Evolutionary conservation across 73 alveolate species (phyloP), one percentile per base, ranked within the genome.

Genomic region (Paramecium sexaurelia): DNA sequence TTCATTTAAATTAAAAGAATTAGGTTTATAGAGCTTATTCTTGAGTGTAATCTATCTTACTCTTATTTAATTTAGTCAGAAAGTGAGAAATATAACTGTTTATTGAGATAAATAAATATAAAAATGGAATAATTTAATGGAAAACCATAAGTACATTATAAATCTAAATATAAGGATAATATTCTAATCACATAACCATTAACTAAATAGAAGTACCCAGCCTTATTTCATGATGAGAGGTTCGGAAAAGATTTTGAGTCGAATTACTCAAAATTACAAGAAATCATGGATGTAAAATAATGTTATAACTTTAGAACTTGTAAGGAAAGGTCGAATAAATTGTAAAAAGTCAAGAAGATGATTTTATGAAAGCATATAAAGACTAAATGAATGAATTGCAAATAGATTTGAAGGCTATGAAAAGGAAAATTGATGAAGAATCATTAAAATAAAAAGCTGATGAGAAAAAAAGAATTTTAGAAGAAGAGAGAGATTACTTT

Each of bases 381-480:
- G 92, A 91, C 6, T 35, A 71, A 37, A 91, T 92, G 95, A 61
- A 89, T 56, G 85, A 67, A 40, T 55, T 91, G 41, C 55, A 75
- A 37, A 91, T 75, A 39, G 95, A 92, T 91, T 51, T 92, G 66
- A 87, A 91, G 68, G 67, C 83, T 11, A 47, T 92, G 40, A 92
- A 92, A 71, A 93, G 91, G 55, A 92, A 92, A 91, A 93, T 90
- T 32, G 90, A 91, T 71, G 95, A 92, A 36, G 94, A 91, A 45
- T 82, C 85, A 26, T 47, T 90, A 20, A 84, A 86, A 17, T 78
- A 91, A 26, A 92, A 55, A 29, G 92, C 95, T 37, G 95, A 92
- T 75, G 92, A 92, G 45, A 91, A 90, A 19, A 40, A 66, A 45
- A 40, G 82, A 55, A 55, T 73, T 10, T 71, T 92, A 69, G 95